These are phyloP conservation scores for Exophiala oligosperma DNA, from an alignment of 2,329 filamentous ascomycete species.

Conservation along the genomic window DNA sequence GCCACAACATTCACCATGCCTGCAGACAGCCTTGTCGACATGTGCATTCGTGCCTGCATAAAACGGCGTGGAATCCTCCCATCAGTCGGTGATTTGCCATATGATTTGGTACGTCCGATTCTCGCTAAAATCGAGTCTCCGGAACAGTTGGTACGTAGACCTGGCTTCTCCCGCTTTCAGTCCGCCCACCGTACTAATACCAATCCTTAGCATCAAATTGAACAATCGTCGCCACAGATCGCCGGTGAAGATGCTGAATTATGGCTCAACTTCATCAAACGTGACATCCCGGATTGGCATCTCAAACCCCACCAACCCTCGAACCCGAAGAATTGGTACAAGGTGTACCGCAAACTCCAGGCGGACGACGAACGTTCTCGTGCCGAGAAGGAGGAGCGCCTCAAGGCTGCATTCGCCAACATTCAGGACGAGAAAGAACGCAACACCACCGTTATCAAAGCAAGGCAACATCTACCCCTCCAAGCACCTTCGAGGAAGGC, in stretches of 20 bases:
- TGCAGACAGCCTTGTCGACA: conserved; percentile 27
- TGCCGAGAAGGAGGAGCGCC: conserved; percentile 59
- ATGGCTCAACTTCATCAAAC: conserved; percentile 77
- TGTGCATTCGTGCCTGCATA: conserved; percentile 29
- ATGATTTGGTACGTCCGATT: conserved; percentile 64
- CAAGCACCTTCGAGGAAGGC: conserved; percentile 7
- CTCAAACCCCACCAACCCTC: conserved; percentile 64
- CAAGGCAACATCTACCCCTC: conserved; percentile 27
- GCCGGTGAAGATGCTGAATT: conserved; percentile 67
- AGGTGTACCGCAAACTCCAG: conserved; percentile 70
- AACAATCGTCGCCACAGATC: conserved; percentile 75
- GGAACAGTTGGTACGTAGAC: conserved; percentile 62
- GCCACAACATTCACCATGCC: conserved; percentile 26
- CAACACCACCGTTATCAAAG: conserved; percentile 59
- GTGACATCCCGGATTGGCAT: conserved; percentile 70
- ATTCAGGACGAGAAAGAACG: conserved; percentile 59
- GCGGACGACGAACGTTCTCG: conserved; percentile 59
- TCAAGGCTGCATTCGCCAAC: conserved; percentile 59
- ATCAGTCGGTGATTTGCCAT: conserved; percentile 72
- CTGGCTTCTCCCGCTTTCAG: too few species aligned
- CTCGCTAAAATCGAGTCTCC: conserved; percentile 72
- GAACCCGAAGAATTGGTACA: conserved; percentile 71
- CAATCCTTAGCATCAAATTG: conserved; percentile 56
- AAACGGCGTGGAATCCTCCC: conserved; percentile 52
- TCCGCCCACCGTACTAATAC: background rate